phyloP scores from a whole-genome alignment of 345 rosid species.

The Atalantia buxifolia region DNA sequence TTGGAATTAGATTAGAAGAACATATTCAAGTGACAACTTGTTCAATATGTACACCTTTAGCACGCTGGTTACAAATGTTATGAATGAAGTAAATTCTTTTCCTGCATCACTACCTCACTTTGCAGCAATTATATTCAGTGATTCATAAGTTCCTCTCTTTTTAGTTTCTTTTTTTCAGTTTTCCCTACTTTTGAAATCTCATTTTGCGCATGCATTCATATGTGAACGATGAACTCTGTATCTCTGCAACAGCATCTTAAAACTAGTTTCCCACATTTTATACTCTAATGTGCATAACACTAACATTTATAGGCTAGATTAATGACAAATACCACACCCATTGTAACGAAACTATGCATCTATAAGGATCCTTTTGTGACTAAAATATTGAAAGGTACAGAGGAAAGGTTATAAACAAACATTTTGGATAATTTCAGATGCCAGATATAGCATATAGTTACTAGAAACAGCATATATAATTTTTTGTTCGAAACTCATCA shows the following conservation, averaged over 20 bases:
- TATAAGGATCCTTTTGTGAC: neutral
- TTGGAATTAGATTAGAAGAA: neutral
- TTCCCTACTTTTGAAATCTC: neutral
- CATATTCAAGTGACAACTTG: neutral
- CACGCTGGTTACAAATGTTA: neutral
- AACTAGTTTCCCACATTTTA: neutral
- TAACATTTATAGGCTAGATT: neutral
- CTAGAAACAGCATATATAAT: neutral
- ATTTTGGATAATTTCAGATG: neutral
- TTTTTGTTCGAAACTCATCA: neutral
- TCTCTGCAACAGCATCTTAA: neutral
- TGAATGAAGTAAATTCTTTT: neutral
- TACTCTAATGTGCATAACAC: neutral
- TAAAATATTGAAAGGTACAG: neutral
- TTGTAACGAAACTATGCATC: neutral
- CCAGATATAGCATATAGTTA: neutral
- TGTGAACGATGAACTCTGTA: neutral
- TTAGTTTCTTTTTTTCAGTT: neutral
- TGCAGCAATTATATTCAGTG: neutral
- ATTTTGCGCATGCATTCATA: neutral
- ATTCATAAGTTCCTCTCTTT: neutral
- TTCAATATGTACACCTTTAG: neutral
- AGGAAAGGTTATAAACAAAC: neutral
- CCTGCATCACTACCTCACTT: neutral
- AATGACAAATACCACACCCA: neutral